Conservation (phyloP, 129 eudicot genomes). For the Tagetes patula region DNA sequence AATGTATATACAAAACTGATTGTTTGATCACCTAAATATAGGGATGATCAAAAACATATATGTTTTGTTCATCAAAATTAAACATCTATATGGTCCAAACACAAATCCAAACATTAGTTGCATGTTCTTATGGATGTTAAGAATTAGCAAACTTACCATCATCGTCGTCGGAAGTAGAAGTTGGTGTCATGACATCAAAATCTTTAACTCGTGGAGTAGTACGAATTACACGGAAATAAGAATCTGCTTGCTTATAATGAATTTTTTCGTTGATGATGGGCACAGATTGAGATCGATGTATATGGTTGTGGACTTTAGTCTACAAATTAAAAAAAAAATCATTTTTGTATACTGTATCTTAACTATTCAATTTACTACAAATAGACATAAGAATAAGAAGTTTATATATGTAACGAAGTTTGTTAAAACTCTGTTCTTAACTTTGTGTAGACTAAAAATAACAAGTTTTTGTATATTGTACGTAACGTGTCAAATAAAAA, state of each 20-base stretch:
- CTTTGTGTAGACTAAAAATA: no score
- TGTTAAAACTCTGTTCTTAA: no score
- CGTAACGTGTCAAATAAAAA: background rate
- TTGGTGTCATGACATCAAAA: conserved; percentile 27
- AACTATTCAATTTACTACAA: no score
- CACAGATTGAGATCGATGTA: conserved; percentile 69
- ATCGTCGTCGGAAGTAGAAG: conserved; percentile 28
- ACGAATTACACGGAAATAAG: conserved; percentile 80
- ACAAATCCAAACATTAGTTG: background rate
- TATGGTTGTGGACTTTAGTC: conserved; percentile 49
- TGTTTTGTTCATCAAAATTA: no score
- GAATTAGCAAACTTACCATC: conserved; percentile 42
- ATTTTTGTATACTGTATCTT: no score
- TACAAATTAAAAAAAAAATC: conserved; percentile 21
- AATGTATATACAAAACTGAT: no score
- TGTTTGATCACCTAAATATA: no score
- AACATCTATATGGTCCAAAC: background rate
- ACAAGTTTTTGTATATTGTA: no score
- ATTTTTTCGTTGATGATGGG: conserved; percentile 53
- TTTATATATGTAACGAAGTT: no score
- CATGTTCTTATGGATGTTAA: background rate
- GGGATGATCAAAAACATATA: no score
- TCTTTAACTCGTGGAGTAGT: conserved; percentile 53
- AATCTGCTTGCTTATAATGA: conserved; percentile 42
- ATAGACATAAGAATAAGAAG: no score